Conservation (phyloP, 345 rosid genomes). For the Arabis alpina region DNA sequence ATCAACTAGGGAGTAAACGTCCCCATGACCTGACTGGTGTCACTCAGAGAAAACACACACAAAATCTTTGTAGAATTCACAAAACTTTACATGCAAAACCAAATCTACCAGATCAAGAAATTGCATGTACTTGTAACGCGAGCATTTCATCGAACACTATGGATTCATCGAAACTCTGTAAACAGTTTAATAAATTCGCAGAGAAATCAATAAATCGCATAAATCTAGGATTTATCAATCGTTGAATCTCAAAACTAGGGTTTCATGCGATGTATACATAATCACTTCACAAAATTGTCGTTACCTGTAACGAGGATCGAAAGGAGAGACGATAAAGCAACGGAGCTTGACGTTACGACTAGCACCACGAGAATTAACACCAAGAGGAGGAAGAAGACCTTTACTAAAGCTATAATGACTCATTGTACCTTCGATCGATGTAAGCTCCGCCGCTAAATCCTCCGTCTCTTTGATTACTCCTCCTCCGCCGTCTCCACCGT, state of each 20-base stretch:
- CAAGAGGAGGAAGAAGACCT: slow-evolving; percentile 78
- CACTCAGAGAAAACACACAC: not conserved
- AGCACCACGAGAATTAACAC: slow-evolving; percentile 45
- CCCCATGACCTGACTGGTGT: no score
- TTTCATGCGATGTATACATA: not conserved
- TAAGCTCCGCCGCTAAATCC: slow-evolving; percentile 13
- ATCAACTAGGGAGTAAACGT: no score
- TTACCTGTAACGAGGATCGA: slow-evolving; percentile 68
- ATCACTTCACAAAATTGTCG: not conserved
- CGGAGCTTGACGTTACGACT: slow-evolving; percentile 50
- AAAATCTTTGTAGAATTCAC: not conserved
- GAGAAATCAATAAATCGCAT: no score
- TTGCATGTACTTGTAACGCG: slow-evolving; percentile 2
- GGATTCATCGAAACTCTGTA: not conserved
- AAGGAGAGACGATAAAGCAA: slow-evolving; percentile 67
- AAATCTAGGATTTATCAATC: not conserved
- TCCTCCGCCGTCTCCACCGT: slow-evolving; percentile 1
- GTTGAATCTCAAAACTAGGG: not conserved
- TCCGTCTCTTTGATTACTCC: slow-evolving; percentile 24
- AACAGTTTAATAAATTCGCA: no score
- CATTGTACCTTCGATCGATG: slow-evolving; percentile 51
- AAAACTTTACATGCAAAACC: not conserved
- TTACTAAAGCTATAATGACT: slow-evolving; percentile 64
- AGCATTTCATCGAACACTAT: slow-evolving; percentile 36
- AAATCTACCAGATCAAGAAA: not conserved